Evolutionary conservation across 2,329 filamentous ascomycete genomes (phyloP), one percentile per base, ranked within the genome.

Genomic region (Myriosclerotinia curreyana): DNA sequence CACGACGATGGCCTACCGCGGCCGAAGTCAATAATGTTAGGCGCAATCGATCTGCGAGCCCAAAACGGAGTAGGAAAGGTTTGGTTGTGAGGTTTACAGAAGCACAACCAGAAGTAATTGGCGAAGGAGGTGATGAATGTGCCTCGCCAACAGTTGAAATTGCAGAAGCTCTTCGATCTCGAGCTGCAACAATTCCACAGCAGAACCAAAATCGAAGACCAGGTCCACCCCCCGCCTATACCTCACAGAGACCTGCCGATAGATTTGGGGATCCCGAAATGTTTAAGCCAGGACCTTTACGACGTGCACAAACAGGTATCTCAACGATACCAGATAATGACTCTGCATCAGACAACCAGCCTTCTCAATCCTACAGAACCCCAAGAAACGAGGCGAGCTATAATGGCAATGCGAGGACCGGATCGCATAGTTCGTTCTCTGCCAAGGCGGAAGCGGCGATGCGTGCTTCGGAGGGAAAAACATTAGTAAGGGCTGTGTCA

Each of bases 121-220:
- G 94, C 54, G 88, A 94, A 76, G 94, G 94, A 65, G 94, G 94
- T 42, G 94, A 97, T 72, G 92, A 96, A 75, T 88, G 89, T 62
- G 60, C 62, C 20, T 52, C 53, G 8, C 66, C 66, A 53, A 64
- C 64, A 44, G 86, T 90, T 25, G 89, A 95, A 73, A 88, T 96
- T 62, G 87, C 86, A 6, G 42, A 59, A 59, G 82, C 80, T 73
- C 49, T 54, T 49, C 87, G 83, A 75, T 79, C 75, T 69, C 69
- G 69, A 59, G 65, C 72, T 40, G 65, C 72, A n/a, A 64, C 63
- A 40, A 56, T 60, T 40, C 63, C 56, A 12, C 70, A 68, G 49
- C 61, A 63, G 31, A 63, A 49, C 12, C 49, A 60, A 56, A 54
- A 53, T n/a, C 42, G 42, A 60, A 56, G 60, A 54, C 17, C 58